Conservation (phyloP, 2,329 filamentous ascomycete genomes). For the Orbilia oligospora region DNA sequence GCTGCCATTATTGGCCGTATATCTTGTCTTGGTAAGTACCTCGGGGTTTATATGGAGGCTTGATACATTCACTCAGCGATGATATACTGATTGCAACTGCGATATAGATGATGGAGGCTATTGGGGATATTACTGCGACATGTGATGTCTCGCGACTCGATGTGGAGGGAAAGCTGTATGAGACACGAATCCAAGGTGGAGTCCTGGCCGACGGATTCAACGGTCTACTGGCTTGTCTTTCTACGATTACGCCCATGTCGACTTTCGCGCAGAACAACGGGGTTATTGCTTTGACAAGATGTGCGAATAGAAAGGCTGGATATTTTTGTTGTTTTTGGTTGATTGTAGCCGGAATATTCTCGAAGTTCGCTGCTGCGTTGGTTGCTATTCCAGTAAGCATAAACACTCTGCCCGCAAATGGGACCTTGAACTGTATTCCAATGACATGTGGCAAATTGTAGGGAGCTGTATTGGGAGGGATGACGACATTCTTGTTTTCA, state of each 20-base stretch:
- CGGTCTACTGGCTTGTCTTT: conserved; percentile 73
- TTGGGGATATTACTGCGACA: conserved; percentile 78
- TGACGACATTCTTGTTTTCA: conserved; percentile 77
- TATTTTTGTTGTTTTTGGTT: conserved; percentile 78
- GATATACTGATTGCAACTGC: conserved; percentile 66
- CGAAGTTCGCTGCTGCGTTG: conserved; percentile 78
- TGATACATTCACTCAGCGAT: no score
- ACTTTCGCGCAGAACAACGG: conserved; percentile 79
- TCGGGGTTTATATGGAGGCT: not conserved
- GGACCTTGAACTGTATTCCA: not conserved
- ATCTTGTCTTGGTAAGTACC: conserved; percentile 36
- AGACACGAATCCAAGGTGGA: conserved; percentile 79
- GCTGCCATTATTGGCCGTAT: conserved; percentile 68
- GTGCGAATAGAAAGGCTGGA: conserved; percentile 78
- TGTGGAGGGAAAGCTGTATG: conserved; percentile 76
- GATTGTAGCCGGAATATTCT: conserved; percentile 78
- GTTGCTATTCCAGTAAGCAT: conserved; percentile 73
- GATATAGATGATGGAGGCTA: conserved; percentile 78
- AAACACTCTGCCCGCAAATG: conserved; percentile 68
- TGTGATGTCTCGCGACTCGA: conserved; percentile 77
- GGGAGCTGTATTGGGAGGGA: conserved; percentile 68
- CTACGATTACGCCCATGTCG: conserved; percentile 78
- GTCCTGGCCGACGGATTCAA: conserved; percentile 76
- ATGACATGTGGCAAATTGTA: not conserved
- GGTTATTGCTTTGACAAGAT: conserved; percentile 76